Percentiles rank a stretch among this genome's conserved stretches.
These are phyloP conservation scores for Phytophthora sansomeana DNA, from an alignment of 352 stramenopile genomes.

Conservation along the genomic window DNA sequence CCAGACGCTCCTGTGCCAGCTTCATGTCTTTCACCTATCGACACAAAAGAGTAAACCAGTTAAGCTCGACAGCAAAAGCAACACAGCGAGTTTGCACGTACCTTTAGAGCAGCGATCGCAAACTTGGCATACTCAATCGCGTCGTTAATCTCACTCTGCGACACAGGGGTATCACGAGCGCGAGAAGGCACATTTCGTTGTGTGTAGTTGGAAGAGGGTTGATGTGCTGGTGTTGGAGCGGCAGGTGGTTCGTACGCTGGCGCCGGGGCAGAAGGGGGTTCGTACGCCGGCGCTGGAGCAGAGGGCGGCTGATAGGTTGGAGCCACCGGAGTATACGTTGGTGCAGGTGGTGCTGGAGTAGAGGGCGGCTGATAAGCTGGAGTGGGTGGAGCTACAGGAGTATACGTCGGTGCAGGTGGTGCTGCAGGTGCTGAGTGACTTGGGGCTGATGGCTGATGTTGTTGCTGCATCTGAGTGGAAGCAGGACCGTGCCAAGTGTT, in stretches of 20 bases:
- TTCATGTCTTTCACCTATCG: conserved; percentile 82
- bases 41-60: neutral
- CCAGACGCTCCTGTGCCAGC: conserved; percentile 77
- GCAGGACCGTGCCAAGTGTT: conserved; percentile 28
- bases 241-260: conserved; percentile 27
- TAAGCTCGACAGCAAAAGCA: neutral
- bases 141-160: conserved; percentile 82
- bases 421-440: conserved; percentile 26
- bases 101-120: conserved; percentile 81
- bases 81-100: conserved; percentile 18
- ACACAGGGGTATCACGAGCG: conserved; percentile 48
- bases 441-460: conserved; percentile 9
- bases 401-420: conserved; percentile 9
- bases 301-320: conserved; percentile 29
- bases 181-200: conserved; percentile 32
- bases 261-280: conserved; percentile 14
- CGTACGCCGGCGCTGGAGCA: conserved; percentile 11
- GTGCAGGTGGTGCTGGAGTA: conserved; percentile 8
- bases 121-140: conserved; percentile 88
- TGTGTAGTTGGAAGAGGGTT: conserved; percentile 27
- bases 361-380: conserved; percentile 28
- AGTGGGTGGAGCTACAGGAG: conserved; percentile 17
- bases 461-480: conserved; percentile 1
- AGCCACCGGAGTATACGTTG: conserved; percentile 18
- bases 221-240: conserved; percentile 23